Conservation (phyloP, 805 yeast species). For the Saccharomycopsis fermentans region DNA sequence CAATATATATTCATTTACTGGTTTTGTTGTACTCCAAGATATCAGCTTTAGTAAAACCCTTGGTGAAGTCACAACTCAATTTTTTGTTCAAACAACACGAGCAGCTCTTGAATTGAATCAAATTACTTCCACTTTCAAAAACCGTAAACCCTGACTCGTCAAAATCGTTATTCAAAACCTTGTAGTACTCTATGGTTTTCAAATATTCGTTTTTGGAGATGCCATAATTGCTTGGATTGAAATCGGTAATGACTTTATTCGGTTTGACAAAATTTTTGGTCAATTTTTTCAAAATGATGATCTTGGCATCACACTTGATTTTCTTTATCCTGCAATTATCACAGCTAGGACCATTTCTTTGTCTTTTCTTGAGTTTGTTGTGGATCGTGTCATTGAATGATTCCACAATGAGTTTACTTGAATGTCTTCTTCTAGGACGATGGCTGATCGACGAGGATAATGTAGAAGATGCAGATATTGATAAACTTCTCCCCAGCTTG, state of each 20-base stretch:
- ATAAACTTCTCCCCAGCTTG: background rate
- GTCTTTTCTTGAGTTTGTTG: conserved; percentile 25
- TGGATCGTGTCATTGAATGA: background rate
- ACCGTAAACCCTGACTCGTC: background rate
- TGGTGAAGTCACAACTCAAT: conserved; percentile 44
- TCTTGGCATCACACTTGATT: conserved; percentile 60
- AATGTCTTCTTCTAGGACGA: background rate
- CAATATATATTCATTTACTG: conserved; percentile 21
- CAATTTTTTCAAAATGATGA: conserved; percentile 23
- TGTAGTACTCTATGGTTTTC: conserved; percentile 6
- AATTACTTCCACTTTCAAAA: conserved; percentile 16
- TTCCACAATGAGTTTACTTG: background rate
- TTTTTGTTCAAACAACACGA: conserved; percentile 41
- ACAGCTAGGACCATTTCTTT: conserved; percentile 67
- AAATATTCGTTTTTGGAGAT: background rate
- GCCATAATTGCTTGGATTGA: conserved; percentile 9
- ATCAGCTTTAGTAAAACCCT: conserved; percentile 59
- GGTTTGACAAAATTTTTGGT: conserved; percentile 8
- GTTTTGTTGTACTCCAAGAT: conserved; percentile 32
- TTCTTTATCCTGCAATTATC: conserved; percentile 60
- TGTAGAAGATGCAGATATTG: background rate
- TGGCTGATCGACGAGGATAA: background rate
- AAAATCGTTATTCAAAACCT: background rate
- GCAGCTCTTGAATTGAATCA: conserved; percentile 44
- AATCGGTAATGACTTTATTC: background rate